These are phyloP conservation scores for Penicillium argentinense DNA, from an alignment of 495 filamentous ascomycete genomes.

Conservation along the genomic window DNA sequence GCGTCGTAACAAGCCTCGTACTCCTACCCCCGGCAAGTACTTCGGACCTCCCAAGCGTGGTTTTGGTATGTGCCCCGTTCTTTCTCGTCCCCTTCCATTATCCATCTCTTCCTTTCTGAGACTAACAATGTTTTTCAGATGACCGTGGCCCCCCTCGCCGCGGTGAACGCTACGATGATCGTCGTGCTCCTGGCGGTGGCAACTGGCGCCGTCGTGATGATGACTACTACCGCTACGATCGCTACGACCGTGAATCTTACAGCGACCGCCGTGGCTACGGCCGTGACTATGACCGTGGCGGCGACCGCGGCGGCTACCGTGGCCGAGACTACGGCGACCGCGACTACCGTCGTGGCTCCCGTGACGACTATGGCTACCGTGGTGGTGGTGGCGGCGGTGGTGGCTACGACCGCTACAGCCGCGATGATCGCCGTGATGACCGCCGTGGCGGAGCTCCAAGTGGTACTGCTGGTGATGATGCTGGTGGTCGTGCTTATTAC, in stretches of 20 bases:
- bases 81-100: conserved; percentile 19
- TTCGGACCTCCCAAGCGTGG: conserved; percentile 98
- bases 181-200: conserved; percentile 53
- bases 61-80: conserved; percentile 1
- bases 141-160: conserved; percentile 46
- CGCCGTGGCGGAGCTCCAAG: conserved; percentile 45
- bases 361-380: conserved; percentile 54
- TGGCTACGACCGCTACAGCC: conserved; percentile 71
- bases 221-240: conserved; percentile 56
- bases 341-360: conserved; percentile 55
- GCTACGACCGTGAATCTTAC: conserved; percentile 52
- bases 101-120: conserved; percentile 3
- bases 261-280: conserved; percentile 45
- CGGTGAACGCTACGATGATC: conserved; percentile 55
- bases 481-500: conserved; percentile 23
- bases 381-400: conserved; percentile 58
- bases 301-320: conserved; percentile 60
- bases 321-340: conserved; percentile 36
- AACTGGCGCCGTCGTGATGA: conserved; percentile 45
- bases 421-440: conserved; percentile 52
- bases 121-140: too few species aligned
- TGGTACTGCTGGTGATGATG: conserved; percentile 48
- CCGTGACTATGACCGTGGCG: conserved; percentile 48
- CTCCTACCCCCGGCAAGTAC: conserved; percentile 98
- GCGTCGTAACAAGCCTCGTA: conserved; percentile 88